These are phyloP conservation scores for Salix caprea DNA, from an alignment of 345 rosid species.

Conservation along the genomic window DNA sequence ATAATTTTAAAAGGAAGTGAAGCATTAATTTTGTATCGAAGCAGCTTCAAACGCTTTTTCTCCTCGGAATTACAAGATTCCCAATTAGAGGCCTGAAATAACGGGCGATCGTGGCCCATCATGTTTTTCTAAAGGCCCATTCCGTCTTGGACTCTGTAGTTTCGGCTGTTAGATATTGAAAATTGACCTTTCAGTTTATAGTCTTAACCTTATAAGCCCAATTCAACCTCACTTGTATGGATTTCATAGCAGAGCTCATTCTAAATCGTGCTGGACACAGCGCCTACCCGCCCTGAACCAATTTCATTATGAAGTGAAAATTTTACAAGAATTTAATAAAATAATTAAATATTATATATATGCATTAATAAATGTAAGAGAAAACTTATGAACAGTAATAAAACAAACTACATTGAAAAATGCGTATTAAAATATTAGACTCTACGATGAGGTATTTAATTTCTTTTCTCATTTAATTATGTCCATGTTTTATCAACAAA, in stretches of 20 bases:
- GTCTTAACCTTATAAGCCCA: neutral
- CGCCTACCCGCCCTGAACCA: neutral
- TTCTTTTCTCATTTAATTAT: too few species aligned
- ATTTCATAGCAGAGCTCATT: neutral
- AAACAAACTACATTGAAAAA: too few species aligned
- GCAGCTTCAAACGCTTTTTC: neutral
- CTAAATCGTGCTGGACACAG: neutral
- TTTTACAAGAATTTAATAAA: too few species aligned
- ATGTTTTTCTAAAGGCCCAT: neutral
- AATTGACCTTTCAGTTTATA: neutral
- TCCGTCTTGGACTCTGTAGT: neutral
- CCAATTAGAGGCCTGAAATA: neutral
- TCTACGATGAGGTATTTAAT: too few species aligned
- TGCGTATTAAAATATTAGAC: too few species aligned
- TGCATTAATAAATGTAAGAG: too few species aligned
- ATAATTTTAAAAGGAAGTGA: too few species aligned
- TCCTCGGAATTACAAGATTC: neutral
- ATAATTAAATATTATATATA: too few species aligned
- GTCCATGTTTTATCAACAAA: too few species aligned
- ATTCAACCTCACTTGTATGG: neutral
- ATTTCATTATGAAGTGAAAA: too few species aligned
- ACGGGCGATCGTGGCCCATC: neutral
- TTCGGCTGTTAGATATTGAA: neutral
- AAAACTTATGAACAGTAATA: too few species aligned
- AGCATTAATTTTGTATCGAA: too few species aligned